Conservation (phyloP, 495 filamentous ascomycete genomes). For the Penicillium steckii region DNA sequence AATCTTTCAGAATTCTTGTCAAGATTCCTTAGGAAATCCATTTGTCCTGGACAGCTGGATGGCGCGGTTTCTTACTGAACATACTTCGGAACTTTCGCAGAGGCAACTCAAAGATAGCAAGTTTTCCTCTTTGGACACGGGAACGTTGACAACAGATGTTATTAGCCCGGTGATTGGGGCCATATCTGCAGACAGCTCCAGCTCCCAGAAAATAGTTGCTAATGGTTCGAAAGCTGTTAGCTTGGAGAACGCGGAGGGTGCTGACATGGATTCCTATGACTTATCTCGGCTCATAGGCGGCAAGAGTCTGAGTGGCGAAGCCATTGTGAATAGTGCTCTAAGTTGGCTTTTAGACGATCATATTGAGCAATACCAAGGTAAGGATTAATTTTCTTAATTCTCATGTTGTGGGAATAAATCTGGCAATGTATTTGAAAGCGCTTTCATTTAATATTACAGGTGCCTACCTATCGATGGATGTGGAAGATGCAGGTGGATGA, state of each 20-base stretch:
- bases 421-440: no score
- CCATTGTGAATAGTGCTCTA: neutral
- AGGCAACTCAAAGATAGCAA: neutral
- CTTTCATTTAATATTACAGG: no score
- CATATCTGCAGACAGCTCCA: neutral
- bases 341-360: neutral
- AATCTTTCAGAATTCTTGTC: conserved; percentile 11
- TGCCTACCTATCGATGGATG: no score
- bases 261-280: neutral
- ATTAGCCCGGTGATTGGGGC: neutral
- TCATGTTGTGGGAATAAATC: no score
- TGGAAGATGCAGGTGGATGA: no score
- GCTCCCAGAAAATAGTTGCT: neutral
- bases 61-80: conserved; percentile 26
- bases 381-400: neutral
- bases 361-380: neutral
- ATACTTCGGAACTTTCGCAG: conserved; percentile 10
- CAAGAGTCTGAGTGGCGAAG: neutral
- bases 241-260: neutral
- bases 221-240: neutral
- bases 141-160: neutral
- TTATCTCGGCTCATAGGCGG: conserved; percentile 1
- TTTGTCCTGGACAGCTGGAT: conserved; percentile 29
- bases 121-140: neutral
- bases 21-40: conserved; percentile 18